phyloP scores from a whole-genome alignment of 208 protist genomes.

The Acanthamoeba divionensis region DNA sequence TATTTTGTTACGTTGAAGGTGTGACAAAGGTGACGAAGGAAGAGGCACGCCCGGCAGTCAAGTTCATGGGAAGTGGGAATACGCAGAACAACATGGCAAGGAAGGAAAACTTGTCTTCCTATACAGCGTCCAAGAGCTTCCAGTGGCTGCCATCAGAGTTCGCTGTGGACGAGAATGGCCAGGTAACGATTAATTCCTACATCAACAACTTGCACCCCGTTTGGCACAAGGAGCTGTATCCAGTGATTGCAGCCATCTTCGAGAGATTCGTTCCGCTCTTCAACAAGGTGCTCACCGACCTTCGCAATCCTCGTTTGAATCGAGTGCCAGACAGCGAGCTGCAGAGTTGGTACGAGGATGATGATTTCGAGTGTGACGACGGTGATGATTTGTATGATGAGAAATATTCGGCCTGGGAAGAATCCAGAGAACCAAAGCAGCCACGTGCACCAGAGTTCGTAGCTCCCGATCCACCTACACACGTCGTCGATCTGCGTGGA shows the following conservation, averaged over 20 bases:
- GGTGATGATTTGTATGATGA: constrained; percentile 47
- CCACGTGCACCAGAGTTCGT: not conserved
- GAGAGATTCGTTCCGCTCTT: constrained; percentile 60
- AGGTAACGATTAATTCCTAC: constrained; percentile 60
- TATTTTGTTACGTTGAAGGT: constrained; percentile 62
- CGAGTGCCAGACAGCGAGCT: not conserved
- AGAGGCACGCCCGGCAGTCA: not conserved
- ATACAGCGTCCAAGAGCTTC: not conserved
- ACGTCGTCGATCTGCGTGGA: constrained; percentile 44
- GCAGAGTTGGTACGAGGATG: not conserved
- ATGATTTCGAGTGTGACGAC: not conserved
- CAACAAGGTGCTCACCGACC: constrained; percentile 26
- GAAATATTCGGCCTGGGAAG: not conserved
- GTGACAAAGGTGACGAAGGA: not conserved
- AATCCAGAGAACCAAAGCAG: not conserved
- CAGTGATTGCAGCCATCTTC: constrained; percentile 52
- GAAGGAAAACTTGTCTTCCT: not conserved
- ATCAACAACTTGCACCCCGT: constrained; percentile 70
- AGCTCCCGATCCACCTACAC: not conserved
- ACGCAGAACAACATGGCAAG: not conserved
- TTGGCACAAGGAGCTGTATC: constrained; percentile 57
- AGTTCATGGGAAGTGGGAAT: not conserved
- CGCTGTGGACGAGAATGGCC: constrained; percentile 28
- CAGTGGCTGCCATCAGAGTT: constrained; percentile 75
- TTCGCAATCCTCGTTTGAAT: not conserved